Conservation (phyloP, 2,329 filamentous ascomycete species). For the Cercospora sp. region DNA sequence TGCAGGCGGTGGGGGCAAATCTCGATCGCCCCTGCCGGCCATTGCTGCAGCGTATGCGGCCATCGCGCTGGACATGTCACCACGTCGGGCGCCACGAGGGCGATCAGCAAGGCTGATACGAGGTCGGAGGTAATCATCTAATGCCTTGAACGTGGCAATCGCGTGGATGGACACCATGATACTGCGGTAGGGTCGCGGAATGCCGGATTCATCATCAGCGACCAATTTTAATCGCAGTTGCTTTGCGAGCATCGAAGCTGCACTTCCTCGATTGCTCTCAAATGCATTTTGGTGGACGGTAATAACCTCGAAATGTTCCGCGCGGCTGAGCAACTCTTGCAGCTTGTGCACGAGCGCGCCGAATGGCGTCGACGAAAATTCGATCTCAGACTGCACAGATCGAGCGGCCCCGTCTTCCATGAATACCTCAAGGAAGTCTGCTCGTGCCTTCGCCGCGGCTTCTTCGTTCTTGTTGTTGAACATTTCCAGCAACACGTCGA, state of each 20-base stretch:
- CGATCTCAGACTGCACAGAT: constrained; percentile 63
- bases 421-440: constrained; percentile 86
- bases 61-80: constrained; percentile 67
- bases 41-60: constrained; percentile 75
- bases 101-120: constrained; percentile 81
- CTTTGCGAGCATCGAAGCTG: constrained; percentile 93
- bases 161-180: constrained; percentile 99
- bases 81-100: constrained; percentile 58
- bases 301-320: constrained; percentile 96
- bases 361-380: constrained; percentile 79
- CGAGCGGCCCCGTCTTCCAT: constrained; percentile 71
- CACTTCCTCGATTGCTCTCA: constrained; percentile 85
- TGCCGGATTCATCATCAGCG: constrained; percentile 86
- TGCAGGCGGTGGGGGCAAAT: constrained; percentile 39
- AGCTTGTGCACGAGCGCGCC: constrained; percentile 90
- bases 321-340: constrained; percentile 91
- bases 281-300: constrained; percentile 92
- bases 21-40: constrained; percentile 53
- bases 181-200: constrained; percentile 82
- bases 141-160: constrained; percentile 93
- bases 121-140: constrained; percentile 93
- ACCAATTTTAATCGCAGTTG: constrained; percentile 87
- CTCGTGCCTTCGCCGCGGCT: constrained; percentile 63
- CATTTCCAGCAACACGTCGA: constrained; percentile 77
- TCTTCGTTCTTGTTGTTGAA: constrained; percentile 70